Percentiles rank a stretch among this genome's conserved stretches.
phyloP scores from a whole-genome alignment of 768 basidiomycete species.

The Candolleomyces efflorescens region DNA sequence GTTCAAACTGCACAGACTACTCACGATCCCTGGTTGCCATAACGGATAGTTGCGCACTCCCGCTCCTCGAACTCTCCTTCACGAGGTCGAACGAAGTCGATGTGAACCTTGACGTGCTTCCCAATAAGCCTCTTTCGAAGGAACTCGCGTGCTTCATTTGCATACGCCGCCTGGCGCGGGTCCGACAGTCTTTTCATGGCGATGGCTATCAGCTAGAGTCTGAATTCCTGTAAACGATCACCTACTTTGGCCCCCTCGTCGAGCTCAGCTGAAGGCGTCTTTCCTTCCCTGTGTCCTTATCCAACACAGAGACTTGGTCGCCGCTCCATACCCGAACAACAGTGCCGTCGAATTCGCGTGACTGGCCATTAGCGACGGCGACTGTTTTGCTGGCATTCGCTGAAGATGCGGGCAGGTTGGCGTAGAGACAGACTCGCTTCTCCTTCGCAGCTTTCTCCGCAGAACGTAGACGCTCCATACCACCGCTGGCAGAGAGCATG shows the following conservation, averaged over 20 bases:
- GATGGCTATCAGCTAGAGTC: not conserved
- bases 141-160: conserved; percentile 91
- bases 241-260: conserved; percentile 76
- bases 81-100: conserved; percentile 88
- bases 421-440: conserved; percentile 66
- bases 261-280: conserved; percentile 85
- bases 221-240: not conserved
- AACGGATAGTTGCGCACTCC: conserved; percentile 86
- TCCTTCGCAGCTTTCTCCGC: conserved; percentile 83
- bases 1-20: conserved; percentile 20
- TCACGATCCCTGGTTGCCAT: conserved; percentile 76
- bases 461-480: conserved; percentile 82
- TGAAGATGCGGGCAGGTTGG: conserved; percentile 38
- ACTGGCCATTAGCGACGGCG: conserved; percentile 40
- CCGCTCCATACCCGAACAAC: conserved; percentile 90
- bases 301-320: conserved; percentile 81
- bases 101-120: conserved; percentile 73
- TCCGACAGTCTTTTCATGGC: conserved; percentile 61
- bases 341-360: conserved; percentile 68
- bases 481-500: conserved; percentile 78
- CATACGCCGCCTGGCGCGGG: conserved; percentile 81
- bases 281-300: conserved; percentile 72
- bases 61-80: conserved; percentile 95
- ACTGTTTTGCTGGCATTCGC: conserved; percentile 41
- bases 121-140: conserved; percentile 90